Percentiles rank a stretch among this genome's conserved stretches.
Evolutionary conservation across 129 eudicot genomes (phyloP).

Genomic region (Ambrosia artemisiifolia): DNA sequence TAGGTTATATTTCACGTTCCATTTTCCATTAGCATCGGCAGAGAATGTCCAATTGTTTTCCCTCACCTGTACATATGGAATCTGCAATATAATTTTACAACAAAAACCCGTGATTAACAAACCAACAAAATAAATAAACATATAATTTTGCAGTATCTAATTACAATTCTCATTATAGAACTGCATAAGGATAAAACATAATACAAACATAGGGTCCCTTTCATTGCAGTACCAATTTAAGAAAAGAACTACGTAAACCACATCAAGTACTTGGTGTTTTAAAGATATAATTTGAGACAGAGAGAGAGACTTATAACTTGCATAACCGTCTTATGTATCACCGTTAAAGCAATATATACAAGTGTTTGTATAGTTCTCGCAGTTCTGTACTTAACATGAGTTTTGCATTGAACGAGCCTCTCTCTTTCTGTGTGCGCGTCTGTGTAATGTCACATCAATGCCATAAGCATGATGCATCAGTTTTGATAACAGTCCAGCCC

Average conservation of each 20-base stretch:
- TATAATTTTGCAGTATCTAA: too few relatives aligned
- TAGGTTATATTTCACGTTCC: conserved; percentile 90
- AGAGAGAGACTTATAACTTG: too few relatives aligned
- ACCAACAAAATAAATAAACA: background rate
- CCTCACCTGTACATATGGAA: conserved; percentile 72
- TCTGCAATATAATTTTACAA: conserved; percentile 36
- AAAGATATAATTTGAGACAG: background rate
- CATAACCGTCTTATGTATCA: background rate
- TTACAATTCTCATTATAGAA: background rate
- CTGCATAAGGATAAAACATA: background rate
- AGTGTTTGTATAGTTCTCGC: background rate
- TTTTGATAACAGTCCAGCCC: background rate
- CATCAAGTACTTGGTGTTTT: background rate
- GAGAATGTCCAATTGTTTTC: conserved; percentile 93
- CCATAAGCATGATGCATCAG: background rate
- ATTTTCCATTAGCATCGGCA: conserved; percentile 62
- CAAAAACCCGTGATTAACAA: background rate
- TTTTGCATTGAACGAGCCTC: too few relatives aligned
- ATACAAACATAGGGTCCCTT: background rate
- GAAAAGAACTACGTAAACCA: background rate
- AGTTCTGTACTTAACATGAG: background rate
- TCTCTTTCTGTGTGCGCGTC: too few relatives aligned
- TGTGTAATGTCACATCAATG: background rate
- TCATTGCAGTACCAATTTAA: background rate
- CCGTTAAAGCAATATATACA: too few relatives aligned